Evolutionary conservation across 2,329 filamentous ascomycete species (phyloP), one percentile per base, ranked within the genome.

Genomic region (Trichoderma sp.): DNA sequence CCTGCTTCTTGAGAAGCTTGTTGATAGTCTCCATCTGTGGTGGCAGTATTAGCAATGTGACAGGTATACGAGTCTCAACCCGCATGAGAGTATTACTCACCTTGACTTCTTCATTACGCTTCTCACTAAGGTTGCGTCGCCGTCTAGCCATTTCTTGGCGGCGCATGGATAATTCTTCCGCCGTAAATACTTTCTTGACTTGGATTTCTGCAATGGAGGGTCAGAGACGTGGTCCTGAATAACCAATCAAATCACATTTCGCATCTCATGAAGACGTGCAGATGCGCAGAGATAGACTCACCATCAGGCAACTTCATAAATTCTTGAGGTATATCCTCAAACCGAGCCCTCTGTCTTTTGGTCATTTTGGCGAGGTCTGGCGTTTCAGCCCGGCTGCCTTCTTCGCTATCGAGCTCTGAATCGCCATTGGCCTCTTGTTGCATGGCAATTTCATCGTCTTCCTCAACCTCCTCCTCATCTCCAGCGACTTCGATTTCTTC

Each of bases 11-110:
- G 67, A 96, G 89, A 2, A 96, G 89, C 77, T 95, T 94, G 84
- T 96, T 95, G 87, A 96, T 95, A 0, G 93, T 96, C 84, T 95
- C 93, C 88, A 94, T 93, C 92, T 95, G 76, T 24, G 32, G 39
- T 26, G 7, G 6, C 28, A 4, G 51, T 21, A 71, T 76, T 68
- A 76, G 60, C 18, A 21, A 15, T 56, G 28, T 11, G 43, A 32
- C 7, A 4, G 21, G 24, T 21, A 53, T 36, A 6, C 36, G 36
- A 47, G 11, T n/a, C 18, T 14, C 14, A 15, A 9, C 15, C 34
- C 14, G 6, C 58, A 32, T 3, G 3, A 24, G 26, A 51, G 4
- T 26, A 15, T 11, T 14, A 72, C 80, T 70, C 82, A 86, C 87
- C 85, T 89, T 90, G 79, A 90, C 88, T 81, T 90, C 88, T 73